phyloP scores from a whole-genome alignment of 495 filamentous ascomycete species.

The Choiromyces venosus region DNA sequence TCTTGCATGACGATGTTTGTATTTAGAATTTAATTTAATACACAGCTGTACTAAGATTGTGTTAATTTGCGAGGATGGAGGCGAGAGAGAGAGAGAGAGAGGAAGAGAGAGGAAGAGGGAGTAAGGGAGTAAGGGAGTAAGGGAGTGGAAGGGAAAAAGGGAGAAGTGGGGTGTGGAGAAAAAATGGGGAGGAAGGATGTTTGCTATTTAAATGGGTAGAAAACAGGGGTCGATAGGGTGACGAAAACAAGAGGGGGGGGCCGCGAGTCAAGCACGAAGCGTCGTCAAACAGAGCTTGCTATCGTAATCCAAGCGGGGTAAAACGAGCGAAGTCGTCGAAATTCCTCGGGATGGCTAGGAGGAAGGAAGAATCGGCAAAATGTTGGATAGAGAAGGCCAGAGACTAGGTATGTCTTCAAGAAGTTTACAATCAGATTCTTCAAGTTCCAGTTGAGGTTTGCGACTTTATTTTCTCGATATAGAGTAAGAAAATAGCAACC shows the following conservation, averaged over 20 bases:
- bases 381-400: neutral
- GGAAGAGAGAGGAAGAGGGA: neutral
- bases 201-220: neutral
- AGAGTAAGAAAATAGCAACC: neutral
- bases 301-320: neutral
- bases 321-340: neutral
- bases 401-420: neutral
- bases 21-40: neutral
- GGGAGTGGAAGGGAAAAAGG: neutral
- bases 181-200: neutral
- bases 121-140: neutral
- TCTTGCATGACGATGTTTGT: neutral
- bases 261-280: neutral
- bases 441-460: neutral
- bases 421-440: neutral
- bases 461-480: too few relatives aligned
- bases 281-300: neutral
- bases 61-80: too few relatives aligned
- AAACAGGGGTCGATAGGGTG: neutral
- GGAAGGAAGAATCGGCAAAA: neutral
- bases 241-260: neutral
- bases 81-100: neutral
- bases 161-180: neutral
- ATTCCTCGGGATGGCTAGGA: neutral
- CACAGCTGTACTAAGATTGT: neutral